These are phyloP conservation scores for Citrus cavaleriei DNA, from an alignment of 345 rosid genomes.

Conservation along the genomic window DNA sequence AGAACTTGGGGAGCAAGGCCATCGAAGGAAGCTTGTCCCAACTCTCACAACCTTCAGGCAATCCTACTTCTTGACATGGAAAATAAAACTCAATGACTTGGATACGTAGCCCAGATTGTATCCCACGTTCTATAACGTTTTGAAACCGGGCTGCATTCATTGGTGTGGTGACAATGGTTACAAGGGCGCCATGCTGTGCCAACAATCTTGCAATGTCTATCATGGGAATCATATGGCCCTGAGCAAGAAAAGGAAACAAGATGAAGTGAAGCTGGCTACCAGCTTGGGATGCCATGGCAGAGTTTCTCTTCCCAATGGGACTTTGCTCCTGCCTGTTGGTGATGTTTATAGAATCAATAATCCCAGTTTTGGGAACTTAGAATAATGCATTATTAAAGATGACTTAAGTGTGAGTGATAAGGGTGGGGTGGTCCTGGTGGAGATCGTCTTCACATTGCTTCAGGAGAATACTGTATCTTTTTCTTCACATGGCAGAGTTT, in stretches of 20 bases:
- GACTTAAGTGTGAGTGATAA: too few relatives aligned
- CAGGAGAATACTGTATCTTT: too few relatives aligned
- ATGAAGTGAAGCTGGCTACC: neutral
- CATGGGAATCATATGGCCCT: neutral
- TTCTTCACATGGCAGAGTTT: too few relatives aligned
- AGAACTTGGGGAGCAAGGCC: neutral
- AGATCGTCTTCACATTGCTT: too few relatives aligned
- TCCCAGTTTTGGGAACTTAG: too few relatives aligned
- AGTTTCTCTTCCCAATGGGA: neutral
- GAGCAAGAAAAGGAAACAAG: neutral
- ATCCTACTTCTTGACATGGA: constrained; percentile 1
- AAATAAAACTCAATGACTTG: neutral
- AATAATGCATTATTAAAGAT: too few relatives aligned
- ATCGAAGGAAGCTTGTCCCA: neutral
- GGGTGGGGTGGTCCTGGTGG: too few relatives aligned
- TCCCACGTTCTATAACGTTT: neutral
- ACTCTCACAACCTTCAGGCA: neutral
- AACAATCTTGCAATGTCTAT: neutral
- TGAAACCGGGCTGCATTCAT: neutral
- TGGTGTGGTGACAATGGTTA: neutral
- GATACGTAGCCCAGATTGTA: neutral
- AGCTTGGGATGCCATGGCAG: neutral
- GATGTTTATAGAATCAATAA: too few relatives aligned
- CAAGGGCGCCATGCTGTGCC: neutral
- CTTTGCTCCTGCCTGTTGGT: too few relatives aligned